A percentile compares a stretch with the other conserved stretches of the same genome.
phyloP scores from a whole-genome alignment of 306 rosid genomes.

The Ceratonia siliqua region DNA sequence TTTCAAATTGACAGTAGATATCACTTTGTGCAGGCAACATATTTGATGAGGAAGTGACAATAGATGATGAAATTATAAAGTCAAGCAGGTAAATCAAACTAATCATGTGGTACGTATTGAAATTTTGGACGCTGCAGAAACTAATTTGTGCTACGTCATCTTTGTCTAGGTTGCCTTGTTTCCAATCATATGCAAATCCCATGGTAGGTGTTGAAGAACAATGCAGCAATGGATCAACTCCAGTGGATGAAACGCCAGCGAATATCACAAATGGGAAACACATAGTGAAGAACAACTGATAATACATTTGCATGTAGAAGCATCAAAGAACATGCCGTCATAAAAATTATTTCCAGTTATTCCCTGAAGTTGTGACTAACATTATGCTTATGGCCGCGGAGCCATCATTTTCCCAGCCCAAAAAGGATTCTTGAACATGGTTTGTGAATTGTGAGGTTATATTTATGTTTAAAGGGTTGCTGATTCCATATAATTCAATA shows the following conservation, averaged over 20 bases:
- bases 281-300: constrained; percentile 30
- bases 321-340: constrained; percentile 15
- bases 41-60: constrained; percentile 39
- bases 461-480: constrained; percentile 12
- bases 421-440: background rate
- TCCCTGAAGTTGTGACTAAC: constrained; percentile 11
- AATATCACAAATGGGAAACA: constrained; percentile 44
- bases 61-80: constrained; percentile 42
- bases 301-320: constrained; percentile 6
- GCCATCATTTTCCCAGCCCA: constrained; percentile 8
- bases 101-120: background rate
- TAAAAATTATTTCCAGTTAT: background rate
- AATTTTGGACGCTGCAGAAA: background rate
- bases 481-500: constrained; percentile 10
- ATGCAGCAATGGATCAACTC: constrained; percentile 44
- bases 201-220: constrained; percentile 44
- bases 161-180: constrained; percentile 46
- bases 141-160: constrained; percentile 17
- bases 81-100: constrained; percentile 44
- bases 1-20: constrained; percentile 29
- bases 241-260: constrained; percentile 32
- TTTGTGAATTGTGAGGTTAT: constrained; percentile 4
- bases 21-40: constrained; percentile 38
- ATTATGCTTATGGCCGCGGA: constrained; percentile 13
- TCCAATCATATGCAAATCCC: constrained; percentile 35